These are phyloP conservation scores for Saccharomycopsis fibuligera DNA, from an alignment of 805 yeast genomes.

Conservation along the genomic window DNA sequence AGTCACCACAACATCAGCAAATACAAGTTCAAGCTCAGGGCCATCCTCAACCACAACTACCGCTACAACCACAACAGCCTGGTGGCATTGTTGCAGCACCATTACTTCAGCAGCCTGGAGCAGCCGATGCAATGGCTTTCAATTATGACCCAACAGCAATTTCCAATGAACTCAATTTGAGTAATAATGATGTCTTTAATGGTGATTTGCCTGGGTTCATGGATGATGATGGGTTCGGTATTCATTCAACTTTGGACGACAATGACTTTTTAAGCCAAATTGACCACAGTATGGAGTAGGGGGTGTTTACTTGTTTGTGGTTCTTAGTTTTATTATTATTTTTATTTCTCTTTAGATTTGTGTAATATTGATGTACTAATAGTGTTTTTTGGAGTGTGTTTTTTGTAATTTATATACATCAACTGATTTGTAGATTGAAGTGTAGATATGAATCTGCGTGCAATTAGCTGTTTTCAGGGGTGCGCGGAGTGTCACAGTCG, in stretches of 20 bases:
- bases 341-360: background rate
- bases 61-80: constrained; percentile 2
- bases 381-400: background rate
- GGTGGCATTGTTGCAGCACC: no score
- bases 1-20: constrained; percentile 3
- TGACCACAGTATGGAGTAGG: constrained; percentile 30
- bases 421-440: background rate
- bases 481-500: no score
- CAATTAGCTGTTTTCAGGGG: no score
- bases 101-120: background rate
- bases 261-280: constrained; percentile 32
- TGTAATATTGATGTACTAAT: background rate
- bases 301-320: no score
- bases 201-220: constrained; percentile 22
- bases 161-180: constrained; percentile 7
- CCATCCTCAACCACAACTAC: background rate
- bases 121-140: constrained; percentile 7
- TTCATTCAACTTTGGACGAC: constrained; percentile 28
- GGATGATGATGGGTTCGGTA: constrained; percentile 31
- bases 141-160: constrained; percentile 3
- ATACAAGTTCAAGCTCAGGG: background rate
- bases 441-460: no score
- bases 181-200: constrained; percentile 10
- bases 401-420: background rate
- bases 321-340: background rate